These are phyloP conservation scores for Fusarium citri DNA, from an alignment of 2,329 filamentous ascomycete genomes.

Conservation along the genomic window DNA sequence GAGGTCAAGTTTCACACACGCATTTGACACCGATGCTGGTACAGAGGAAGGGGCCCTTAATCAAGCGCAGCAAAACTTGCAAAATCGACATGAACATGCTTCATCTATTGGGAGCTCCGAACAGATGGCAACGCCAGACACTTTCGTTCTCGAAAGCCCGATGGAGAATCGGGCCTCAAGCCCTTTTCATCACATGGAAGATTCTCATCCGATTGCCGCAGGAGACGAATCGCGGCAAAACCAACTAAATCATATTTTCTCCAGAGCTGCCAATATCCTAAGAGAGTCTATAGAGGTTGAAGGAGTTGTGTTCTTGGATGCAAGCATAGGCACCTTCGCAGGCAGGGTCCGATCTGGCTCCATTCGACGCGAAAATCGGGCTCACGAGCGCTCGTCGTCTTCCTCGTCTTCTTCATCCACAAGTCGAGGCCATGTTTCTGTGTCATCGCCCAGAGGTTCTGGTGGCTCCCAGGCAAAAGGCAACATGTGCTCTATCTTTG, in stretches of 20 bases:
- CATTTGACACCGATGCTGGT: constrained; percentile 1
- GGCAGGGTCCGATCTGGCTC: constrained; percentile 8
- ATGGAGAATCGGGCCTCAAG: not conserved
- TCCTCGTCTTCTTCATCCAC: constrained; percentile 25
- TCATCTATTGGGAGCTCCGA: not conserved
- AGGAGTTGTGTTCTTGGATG: constrained; percentile 51
- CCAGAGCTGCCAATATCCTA: constrained; percentile 58
- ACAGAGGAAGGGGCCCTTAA: constrained; percentile 28
- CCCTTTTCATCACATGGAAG: not conserved
- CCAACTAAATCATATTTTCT: constrained; percentile 49
- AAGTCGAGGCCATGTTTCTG: not conserved
- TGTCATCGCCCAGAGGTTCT: constrained; percentile 24
- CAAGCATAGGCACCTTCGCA: constrained; percentile 46
- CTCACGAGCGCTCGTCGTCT: constrained; percentile 6
- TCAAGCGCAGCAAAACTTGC: constrained; percentile 15
- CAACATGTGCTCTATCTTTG: constrained; percentile 50
- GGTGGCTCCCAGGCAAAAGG: constrained; percentile 40
- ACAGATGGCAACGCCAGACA: not conserved
- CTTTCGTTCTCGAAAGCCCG: constrained; percentile 23
- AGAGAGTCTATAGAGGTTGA: constrained; percentile 57
- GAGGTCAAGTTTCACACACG: constrained; percentile 19
- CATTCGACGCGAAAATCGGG: not conserved
- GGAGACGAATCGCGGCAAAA: constrained; percentile 13
- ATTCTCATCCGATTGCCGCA: not conserved
- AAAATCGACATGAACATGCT: constrained; percentile 6